phyloP scores from a whole-genome alignment of 345 rosid genomes.

The Iberis pinnata region DNA sequence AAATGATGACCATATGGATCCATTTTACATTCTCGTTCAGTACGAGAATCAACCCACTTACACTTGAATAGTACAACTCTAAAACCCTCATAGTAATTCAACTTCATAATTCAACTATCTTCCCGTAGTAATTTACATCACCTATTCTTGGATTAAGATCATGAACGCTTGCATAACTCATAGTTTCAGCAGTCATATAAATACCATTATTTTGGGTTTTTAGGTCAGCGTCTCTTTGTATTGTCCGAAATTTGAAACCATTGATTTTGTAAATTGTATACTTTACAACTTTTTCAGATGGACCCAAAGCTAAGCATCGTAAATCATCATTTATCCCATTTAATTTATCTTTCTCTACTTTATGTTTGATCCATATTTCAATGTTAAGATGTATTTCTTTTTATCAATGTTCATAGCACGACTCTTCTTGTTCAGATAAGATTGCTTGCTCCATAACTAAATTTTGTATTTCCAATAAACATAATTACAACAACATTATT shows the following conservation, averaged over 20 bases:
- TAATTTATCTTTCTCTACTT: background rate
- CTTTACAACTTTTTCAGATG: background rate
- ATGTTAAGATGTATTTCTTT: background rate
- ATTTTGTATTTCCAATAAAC: background rate
- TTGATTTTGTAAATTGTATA: background rate
- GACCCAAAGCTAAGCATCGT: background rate
- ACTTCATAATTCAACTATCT: too few species aligned
- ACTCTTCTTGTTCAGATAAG: background rate
- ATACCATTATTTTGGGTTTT: background rate
- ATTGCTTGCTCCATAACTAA: background rate
- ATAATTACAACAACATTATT: too few species aligned
- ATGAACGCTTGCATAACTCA: too few species aligned
- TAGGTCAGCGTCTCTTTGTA: background rate
- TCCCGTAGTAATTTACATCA: too few species aligned
- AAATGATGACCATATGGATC: too few species aligned
- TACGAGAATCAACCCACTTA: too few species aligned
- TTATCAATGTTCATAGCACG: background rate
- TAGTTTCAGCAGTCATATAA: too few species aligned
- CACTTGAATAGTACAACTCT: too few species aligned
- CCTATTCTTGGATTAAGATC: too few species aligned
- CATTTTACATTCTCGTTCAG: too few species aligned
- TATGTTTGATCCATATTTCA: background rate
- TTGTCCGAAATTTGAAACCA: background rate
- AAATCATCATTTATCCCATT: background rate
- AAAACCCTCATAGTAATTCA: too few species aligned